Conservation (phyloP, 345 rosid genomes). For the Eucalyptus marginata region DNA sequence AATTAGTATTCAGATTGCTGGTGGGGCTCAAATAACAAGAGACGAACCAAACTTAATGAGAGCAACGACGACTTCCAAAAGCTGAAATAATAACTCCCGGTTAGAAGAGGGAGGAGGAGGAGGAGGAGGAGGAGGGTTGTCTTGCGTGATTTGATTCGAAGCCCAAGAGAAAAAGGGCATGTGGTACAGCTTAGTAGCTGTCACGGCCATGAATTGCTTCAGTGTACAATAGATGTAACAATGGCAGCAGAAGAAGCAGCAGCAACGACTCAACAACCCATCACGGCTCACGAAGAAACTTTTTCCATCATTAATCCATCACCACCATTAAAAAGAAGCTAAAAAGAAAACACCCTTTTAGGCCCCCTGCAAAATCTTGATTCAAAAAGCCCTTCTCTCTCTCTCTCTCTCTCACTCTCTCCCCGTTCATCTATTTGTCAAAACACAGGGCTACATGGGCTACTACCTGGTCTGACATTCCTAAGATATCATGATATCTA, state of each 20-base stretch:
- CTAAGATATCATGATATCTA: constrained; percentile 22
- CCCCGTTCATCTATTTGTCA: not conserved
- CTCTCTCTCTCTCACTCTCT: not conserved
- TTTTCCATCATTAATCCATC: not conserved
- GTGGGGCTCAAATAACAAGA: not conserved
- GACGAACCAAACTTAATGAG: not conserved
- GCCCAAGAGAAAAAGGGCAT: constrained; percentile 13
- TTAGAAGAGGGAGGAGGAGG: constrained; percentile 5
- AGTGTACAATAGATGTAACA: constrained; percentile 15
- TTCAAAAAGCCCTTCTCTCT: not conserved
- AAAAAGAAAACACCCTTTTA: constrained; percentile 8
- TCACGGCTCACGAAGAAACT: constrained; percentile 12
- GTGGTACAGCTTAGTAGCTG: constrained; percentile 20
- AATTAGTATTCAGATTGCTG: not conserved
- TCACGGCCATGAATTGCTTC: constrained; percentile 28
- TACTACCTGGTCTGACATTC: constrained; percentile 32
- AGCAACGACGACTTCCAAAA: constrained; percentile 3
- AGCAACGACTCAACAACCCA: constrained; percentile 8
- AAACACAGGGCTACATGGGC: constrained; percentile 26
- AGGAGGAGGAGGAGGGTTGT: not conserved
- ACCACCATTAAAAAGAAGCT: not conserved
- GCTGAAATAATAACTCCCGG: constrained; percentile 26
- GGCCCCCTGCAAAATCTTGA: not conserved
- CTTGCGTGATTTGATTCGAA: not conserved
- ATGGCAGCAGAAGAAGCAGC: not conserved